A percentile compares a stretch with the other conserved stretches of the same genome.
Evolutionary conservation across 805 yeast genomes (phyloP).

Genomic region (Candida cerambycidarum): DNA sequence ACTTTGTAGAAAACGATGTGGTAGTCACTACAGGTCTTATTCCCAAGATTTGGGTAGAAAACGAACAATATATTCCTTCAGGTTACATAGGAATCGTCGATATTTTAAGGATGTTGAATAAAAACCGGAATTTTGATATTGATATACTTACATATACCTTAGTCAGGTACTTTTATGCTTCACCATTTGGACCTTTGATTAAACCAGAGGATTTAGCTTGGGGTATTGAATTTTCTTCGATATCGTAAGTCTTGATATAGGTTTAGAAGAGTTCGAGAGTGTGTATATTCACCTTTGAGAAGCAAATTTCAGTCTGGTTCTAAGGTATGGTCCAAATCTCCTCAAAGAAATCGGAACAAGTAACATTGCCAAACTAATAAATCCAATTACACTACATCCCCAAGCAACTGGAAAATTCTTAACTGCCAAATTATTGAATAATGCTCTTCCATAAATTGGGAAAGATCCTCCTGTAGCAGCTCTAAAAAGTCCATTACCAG

Average conservation of each 20-base stretch:
- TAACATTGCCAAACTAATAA: constrained; percentile 62
- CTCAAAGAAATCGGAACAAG: not conserved
- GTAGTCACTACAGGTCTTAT: not conserved
- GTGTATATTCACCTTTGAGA: no score
- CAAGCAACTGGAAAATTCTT: constrained; percentile 55
- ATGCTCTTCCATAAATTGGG: constrained; percentile 60
- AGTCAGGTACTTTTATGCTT: not conserved
- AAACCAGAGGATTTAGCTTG: not conserved
- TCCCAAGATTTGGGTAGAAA: not conserved
- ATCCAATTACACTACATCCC: constrained; percentile 63
- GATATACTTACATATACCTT: not conserved
- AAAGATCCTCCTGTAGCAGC: constrained; percentile 54
- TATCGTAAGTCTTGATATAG: no score
- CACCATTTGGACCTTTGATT: constrained; percentile 1
- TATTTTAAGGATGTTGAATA: not conserved
- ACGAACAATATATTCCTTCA: constrained; percentile 2
- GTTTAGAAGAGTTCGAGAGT: not conserved
- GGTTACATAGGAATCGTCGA: not conserved
- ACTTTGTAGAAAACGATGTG: not conserved
- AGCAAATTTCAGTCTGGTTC: constrained; percentile 1
- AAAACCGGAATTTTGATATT: not conserved
- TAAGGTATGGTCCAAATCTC: not conserved
- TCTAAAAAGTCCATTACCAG: constrained; percentile 52
- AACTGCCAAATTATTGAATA: constrained; percentile 52
- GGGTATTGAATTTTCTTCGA: not conserved